Percentiles rank a stretch among this genome's conserved stretches.
These are phyloP conservation scores for Lentinula boryana DNA, from an alignment of 768 basidiomycete genomes.

Conservation along the genomic window DNA sequence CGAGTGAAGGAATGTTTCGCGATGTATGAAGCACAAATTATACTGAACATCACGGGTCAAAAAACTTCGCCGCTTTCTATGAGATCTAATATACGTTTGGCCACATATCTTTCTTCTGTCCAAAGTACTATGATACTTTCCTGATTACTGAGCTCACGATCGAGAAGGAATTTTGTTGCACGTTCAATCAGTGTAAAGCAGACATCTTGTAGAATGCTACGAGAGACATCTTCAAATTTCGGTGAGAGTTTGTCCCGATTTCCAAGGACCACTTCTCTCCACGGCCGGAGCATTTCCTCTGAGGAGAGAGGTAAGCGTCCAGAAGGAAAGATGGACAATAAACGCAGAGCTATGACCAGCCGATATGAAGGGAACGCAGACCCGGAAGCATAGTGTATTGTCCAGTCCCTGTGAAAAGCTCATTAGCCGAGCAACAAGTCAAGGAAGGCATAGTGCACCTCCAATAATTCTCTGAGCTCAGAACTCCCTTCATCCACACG, in stretches of 20 bases:
- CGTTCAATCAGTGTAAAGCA: constrained; percentile 32
- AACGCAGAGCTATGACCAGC: constrained; percentile 62
- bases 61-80: constrained; percentile 43
- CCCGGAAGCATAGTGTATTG: constrained; percentile 52
- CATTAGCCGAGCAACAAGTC: neutral
- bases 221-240: constrained; percentile 47
- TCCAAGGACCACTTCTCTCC: constrained; percentile 51
- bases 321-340: constrained; percentile 46
- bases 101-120: constrained; percentile 55
- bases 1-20: neutral
- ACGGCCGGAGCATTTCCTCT: constrained; percentile 31
- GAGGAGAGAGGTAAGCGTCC: constrained; percentile 12
- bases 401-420: constrained; percentile 61
- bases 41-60: neutral
- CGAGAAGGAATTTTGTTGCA: constrained; percentile 17
- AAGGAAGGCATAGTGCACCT: constrained; percentile 43
- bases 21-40: neutral
- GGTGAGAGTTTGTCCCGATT: constrained; percentile 36
- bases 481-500: constrained; percentile 39
- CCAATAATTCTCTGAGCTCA: constrained; percentile 75
- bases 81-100: constrained; percentile 38
- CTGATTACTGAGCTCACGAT: constrained; percentile 20
- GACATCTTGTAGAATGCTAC: constrained; percentile 27
- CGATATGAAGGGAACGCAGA: constrained; percentile 79
- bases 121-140: constrained; percentile 47